Evolutionary conservation across 164 flowering plant genomes (phyloP), one percentile per base, ranked within the genome.

Genomic region (Berberis vulgaris): DNA sequence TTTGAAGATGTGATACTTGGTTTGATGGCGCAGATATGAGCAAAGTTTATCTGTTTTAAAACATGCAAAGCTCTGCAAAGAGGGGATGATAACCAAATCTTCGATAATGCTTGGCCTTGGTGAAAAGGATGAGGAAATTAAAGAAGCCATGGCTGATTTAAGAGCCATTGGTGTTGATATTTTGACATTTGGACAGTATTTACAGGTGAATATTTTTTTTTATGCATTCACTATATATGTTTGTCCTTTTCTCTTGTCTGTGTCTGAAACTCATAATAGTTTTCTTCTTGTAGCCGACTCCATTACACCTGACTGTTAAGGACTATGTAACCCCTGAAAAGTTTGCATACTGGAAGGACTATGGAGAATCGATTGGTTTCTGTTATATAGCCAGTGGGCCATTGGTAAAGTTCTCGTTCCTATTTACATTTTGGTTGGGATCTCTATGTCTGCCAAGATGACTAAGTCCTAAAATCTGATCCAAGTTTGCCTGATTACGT

Each of bases 21-120:
- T 52, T 52, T 79, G 59, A 63, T 60, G 65, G 47, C 74, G 70
- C 80, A 92, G 96, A 68, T 86, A 92, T 73, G 87, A 87, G 47
- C 98, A 92, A 73, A 92, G 98, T 71, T 76, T 92, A 67, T 79
- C 84, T 42, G 96, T 92, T 59, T 77, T 92, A 65, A 82, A 83
- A 72, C 94, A 88, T 79, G 96, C 88, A 66, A 92, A 92, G 76
- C 43, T 68, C 44, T 76, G 80, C 76, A 87, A 88, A 74, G 74
- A 74, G 55, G 98, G 96, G 57, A 88, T 88, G 96, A 84, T 93
- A 64, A 85, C 97, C 42, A 93, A 93, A 73, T 57, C 98, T 62
- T 93, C 98, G 49, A 86, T 93, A 63, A 93, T 93, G 98, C 69
- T 92, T 68, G 97, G 96, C n/a, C 94, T 86, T 64, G 97, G 97